Percentiles rank a stretch among this genome's conserved stretches.
Conservation (phyloP, 768 basidiomycete species). For the Mycena polygramma region DNA sequence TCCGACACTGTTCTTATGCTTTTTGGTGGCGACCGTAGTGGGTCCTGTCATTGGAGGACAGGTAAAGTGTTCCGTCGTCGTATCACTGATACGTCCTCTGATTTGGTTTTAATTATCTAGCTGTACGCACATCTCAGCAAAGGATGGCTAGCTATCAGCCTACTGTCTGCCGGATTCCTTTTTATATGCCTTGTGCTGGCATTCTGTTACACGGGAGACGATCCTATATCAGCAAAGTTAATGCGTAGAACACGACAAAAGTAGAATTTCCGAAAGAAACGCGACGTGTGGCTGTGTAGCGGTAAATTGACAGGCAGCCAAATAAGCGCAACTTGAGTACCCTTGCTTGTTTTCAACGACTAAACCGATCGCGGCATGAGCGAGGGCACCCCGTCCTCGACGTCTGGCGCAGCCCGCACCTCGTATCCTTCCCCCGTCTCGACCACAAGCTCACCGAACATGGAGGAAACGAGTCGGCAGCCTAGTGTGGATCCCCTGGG, state of each 20-base stretch:
- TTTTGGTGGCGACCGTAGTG: constrained; percentile 52
- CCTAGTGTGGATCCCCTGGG: constrained; percentile 18
- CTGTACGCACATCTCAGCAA: constrained; percentile 67
- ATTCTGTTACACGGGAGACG: constrained; percentile 62
- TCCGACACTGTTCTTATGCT: background rate
- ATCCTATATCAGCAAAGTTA: constrained; percentile 50
- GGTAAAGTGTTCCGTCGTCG: constrained; percentile 45
- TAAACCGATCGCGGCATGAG: constrained; percentile 39
- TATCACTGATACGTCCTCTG: constrained; percentile 1
- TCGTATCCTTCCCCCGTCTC: constrained; percentile 50
- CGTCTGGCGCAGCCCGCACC: constrained; percentile 12
- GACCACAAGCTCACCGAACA: constrained; percentile 36
- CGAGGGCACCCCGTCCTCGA: constrained; percentile 3
- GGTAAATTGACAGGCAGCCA: too few relatives aligned
- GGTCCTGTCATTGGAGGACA: constrained; percentile 81
- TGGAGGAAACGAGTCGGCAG: constrained; percentile 22
- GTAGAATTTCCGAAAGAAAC: background rate
- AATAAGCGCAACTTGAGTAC: too few relatives aligned
- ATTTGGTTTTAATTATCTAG: constrained; percentile 47
- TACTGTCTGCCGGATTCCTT: constrained; percentile 61
- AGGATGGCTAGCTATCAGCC: constrained; percentile 74
- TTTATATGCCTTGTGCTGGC: constrained; percentile 53
- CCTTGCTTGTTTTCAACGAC: too few relatives aligned
- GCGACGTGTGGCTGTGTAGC: background rate
- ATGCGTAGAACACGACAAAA: constrained; percentile 18